Base-by-base conservation (phyloP, 2,329 filamentous ascomycete species). In the Arthrobotrys megalospora region DNA sequence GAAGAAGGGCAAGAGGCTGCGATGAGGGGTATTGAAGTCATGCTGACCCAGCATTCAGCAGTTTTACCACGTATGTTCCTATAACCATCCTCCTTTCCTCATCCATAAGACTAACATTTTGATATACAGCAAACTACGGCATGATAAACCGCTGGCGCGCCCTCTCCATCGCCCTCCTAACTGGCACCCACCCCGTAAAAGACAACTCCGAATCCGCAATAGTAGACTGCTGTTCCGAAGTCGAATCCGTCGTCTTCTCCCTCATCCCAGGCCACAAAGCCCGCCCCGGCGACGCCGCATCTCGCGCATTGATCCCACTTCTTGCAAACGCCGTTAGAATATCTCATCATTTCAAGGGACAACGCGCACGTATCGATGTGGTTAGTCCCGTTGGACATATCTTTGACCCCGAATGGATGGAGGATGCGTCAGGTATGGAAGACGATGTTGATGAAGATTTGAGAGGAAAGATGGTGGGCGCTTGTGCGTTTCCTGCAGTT, bases 101-200 rank as follows among this genome's bases (percentile, higher is more conserved):
- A 58, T 32, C 12, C 21, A 16, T 16, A 47, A 60, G 38, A 66
- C 19, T 58, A 58, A 48, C 14, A 24, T 47, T 45, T 48, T 16
- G n/a, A 34, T 47, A 47, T 38, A 65, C 52, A 79, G 76, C 69
- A 75, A 79, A 73, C 55, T 75, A 73, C 60, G 68, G 52, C 45
- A 58, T 73, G 64, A 75, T 79, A 65, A 79, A 79, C 64, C 68
- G 76, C 55, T 79, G 76, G 76, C 76, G 76, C 4, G 76, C 76
- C 34, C 69, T 79, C 47, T 52, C 63, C 16, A 75, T 79, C 34
- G 63, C 76, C 19, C 64, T 79, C 2, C 65, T 79, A 6, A 79
- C 76, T 1, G 32, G 21, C 50, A 75, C 69, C 5, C 58, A 73
- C 55, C 63, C 69, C 47, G 70, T 79, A n/a, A 79, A 75, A 41